Evolutionary conservation across 1,284 basidiomycete genomes (phyloP).

Genomic region (Rhodotorula glutinis): DNA sequence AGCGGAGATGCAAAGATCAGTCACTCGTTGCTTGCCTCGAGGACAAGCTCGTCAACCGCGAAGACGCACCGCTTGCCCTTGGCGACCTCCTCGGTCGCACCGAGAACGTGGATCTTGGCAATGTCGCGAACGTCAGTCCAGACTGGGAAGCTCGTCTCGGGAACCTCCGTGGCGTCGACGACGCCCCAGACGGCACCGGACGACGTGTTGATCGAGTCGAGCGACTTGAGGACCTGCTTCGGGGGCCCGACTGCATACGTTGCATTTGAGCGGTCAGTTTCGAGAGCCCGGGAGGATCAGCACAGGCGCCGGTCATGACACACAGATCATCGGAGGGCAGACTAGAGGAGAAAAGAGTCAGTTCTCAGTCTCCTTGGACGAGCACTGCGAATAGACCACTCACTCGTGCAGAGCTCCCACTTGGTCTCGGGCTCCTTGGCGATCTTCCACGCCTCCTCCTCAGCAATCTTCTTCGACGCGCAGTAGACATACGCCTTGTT

Average conservation of each 20-base stretch:
- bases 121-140: conserved; percentile 65
- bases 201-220: conserved; percentile 59
- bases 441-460: conserved; percentile 60
- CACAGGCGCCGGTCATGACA: neutral
- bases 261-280: neutral
- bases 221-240: conserved; percentile 56
- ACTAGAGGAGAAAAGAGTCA: neutral
- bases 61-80: conserved; percentile 55
- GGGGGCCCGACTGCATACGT: conserved; percentile 47
- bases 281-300: neutral
- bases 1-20: neutral
- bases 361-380: no score
- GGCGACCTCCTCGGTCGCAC: conserved; percentile 58
- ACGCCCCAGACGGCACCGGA: conserved; percentile 49
- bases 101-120: conserved; percentile 59
- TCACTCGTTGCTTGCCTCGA: neutral
- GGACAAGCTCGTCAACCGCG: no score
- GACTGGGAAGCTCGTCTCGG: conserved; percentile 39
- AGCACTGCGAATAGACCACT: no score
- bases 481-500: conserved; percentile 16
- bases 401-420: conserved; percentile 14
- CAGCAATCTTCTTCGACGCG: conserved; percentile 63
- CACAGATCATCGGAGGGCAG: conserved; percentile 32
- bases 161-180: conserved; percentile 48
- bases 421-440: conserved; percentile 57